Evolutionary conservation across 2,329 filamentous ascomycete species (phyloP), one percentile per base, ranked within the genome.

Genomic region (Mycogone perniciosa): DNA sequence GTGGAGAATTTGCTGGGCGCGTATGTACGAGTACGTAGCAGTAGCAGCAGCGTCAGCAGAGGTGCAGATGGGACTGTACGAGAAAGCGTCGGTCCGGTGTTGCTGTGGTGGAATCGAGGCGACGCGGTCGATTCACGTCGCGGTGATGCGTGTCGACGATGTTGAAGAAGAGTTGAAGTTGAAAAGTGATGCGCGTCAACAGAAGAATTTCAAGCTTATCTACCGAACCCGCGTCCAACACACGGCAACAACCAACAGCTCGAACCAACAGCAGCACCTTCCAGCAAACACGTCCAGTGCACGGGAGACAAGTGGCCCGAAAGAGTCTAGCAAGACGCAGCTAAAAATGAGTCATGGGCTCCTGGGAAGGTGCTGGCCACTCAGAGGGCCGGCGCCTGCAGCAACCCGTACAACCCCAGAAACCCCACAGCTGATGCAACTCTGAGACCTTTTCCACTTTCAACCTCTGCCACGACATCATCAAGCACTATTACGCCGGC

Each of bases 341-440:
- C 61, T 60, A 62, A 62, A 61, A 61, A 59, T 66, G 62, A 65
- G 62, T 64, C 62, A 65, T 39, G 8, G 39, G 29, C 59, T 64
- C 61, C 63, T 43, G 7, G 38, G 30, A 46, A 54, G 56, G 42
- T 57, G 61, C 61, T 59, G 59, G 62, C 65, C 65, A 67, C 54
- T 64, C 60, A 66, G 50, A 51, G 54, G 57, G 53, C 62, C 46
- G 56, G 53, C 51, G 59, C 57, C 57, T 64, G 65, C 65, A 67
- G 55, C 59, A 50, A 61, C 50, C 50, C 55, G 53, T 55, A 46
- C 51, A 53, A 59, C 56, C 60, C 59, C 57, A 64, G 62, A 63
- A 51, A 20, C 20, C 20, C 20, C 20, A 20, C 20, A 20, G 20
- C 20, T 20, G 20, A 20, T 20, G 20, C 20, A 3, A 20, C 20